Conservation (phyloP, 1,284 basidiomycete genomes). For the Mycosarcoma mackinlayi region DNA sequence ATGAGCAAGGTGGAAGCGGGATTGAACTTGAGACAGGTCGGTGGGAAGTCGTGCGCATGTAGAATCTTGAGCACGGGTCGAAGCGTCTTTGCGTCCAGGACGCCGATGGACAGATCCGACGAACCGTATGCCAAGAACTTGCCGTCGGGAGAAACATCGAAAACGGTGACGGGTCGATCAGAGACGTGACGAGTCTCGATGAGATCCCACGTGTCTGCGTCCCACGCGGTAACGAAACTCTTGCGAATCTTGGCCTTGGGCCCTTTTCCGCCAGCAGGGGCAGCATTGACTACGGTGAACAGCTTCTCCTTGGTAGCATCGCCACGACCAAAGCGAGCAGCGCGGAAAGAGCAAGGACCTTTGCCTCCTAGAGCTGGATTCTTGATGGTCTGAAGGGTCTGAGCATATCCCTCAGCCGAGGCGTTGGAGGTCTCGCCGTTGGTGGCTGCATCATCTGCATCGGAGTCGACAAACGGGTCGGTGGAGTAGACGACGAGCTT, state of each 20-base stretch:
- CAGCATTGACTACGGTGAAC: constrained; percentile 62
- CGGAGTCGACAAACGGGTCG: constrained; percentile 30
- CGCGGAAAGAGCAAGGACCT: constrained; percentile 58
- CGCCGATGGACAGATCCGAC: constrained; percentile 85
- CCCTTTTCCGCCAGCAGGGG: constrained; percentile 35
- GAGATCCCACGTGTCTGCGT: constrained; percentile 62
- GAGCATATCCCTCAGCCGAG: constrained; percentile 32
- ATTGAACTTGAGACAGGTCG: constrained; percentile 89
- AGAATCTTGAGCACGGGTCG: constrained; percentile 85
- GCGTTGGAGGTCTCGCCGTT: constrained; percentile 9
- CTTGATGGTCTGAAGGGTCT: constrained; percentile 60
- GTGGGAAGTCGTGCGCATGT: constrained; percentile 93
- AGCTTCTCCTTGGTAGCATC: constrained; percentile 48
- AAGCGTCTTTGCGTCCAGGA: constrained; percentile 83
- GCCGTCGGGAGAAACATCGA: constrained; percentile 74
- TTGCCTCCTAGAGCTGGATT: constrained; percentile 61
- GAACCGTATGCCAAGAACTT: constrained; percentile 84
- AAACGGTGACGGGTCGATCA: constrained; percentile 62
- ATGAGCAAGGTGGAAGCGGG: constrained; percentile 83
- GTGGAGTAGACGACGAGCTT: constrained; percentile 59
- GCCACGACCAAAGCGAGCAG: constrained; percentile 51
- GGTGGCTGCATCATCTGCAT: constrained; percentile 11
- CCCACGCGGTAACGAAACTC: constrained; percentile 64
- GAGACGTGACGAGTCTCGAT: constrained; percentile 58
- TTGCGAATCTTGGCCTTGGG: constrained; percentile 59